Percentiles rank a stretch among this genome's conserved stretches.
These are phyloP conservation scores for Wickerhamomyces sp. DNA, from an alignment of 1,139 yeast species.

Conservation along the genomic window DNA sequence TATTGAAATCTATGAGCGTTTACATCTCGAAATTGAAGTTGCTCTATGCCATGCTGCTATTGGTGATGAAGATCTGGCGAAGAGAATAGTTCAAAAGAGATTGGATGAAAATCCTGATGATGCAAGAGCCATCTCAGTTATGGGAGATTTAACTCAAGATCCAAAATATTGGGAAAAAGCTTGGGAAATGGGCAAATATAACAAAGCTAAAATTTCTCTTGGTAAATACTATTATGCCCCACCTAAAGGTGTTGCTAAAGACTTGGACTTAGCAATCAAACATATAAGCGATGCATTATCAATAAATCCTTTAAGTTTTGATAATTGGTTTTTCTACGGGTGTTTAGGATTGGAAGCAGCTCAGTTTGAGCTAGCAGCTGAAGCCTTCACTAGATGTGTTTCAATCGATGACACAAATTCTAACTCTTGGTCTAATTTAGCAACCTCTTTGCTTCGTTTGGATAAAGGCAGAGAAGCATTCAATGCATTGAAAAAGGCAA, in stretches of 20 bases:
- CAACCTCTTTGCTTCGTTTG: slow-evolving; percentile 66
- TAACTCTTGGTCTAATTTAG: slow-evolving; percentile 92
- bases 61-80: slow-evolving; percentile 70
- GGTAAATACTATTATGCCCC: slow-evolving; percentile 71
- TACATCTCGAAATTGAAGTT: slow-evolving; percentile 74
- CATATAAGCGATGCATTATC: slow-evolving; percentile 74
- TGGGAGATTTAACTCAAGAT: slow-evolving; percentile 82
- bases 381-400: slow-evolving; percentile 90
- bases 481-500: slow-evolving; percentile 76
- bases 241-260: slow-evolving; percentile 51
- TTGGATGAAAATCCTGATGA: slow-evolving; percentile 60
- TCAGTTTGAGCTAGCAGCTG: slow-evolving; percentile 77
- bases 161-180: slow-evolving; percentile 78
- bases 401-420: slow-evolving; percentile 79
- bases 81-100: slow-evolving; percentile 50
- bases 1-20: slow-evolving; percentile 79
- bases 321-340: slow-evolving; percentile 92
- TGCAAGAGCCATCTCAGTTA: slow-evolving; percentile 77
- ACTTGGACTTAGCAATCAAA: slow-evolving; percentile 52
- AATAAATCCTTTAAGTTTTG: slow-evolving; percentile 71
- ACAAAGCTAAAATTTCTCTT: slow-evolving; percentile 81
- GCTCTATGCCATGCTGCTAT: slow-evolving; percentile 90
- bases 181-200: slow-evolving; percentile 81
- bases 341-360: slow-evolving; percentile 78
- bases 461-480: slow-evolving; percentile 75